Evolutionary conservation across 2,329 filamentous ascomycete species (phyloP).

Genomic region (Trichoderma oligosporum): DNA sequence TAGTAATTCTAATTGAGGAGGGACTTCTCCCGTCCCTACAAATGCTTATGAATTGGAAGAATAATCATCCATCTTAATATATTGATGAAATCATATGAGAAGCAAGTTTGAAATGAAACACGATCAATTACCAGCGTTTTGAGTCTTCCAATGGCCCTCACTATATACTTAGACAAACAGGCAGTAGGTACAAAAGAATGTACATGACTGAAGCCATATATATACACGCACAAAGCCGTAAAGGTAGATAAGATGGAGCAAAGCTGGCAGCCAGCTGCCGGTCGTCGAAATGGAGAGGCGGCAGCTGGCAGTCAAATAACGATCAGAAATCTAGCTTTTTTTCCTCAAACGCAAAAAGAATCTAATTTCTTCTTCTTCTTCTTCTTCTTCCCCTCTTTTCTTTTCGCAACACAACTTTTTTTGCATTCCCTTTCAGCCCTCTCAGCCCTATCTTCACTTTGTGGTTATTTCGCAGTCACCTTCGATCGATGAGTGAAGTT

Average conservation of each 20-base stretch:
- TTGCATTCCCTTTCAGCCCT: background rate
- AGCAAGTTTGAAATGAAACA: background rate
- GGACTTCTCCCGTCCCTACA: background rate
- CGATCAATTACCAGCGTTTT: too few relatives aligned
- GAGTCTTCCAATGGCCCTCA: too few relatives aligned
- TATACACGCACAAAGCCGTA: too few relatives aligned
- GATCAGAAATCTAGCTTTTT: background rate
- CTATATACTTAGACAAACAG: too few relatives aligned
- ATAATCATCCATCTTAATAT: background rate
- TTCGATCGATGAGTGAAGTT: background rate
- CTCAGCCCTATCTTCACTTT: background rate
- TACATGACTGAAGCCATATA: too few relatives aligned
- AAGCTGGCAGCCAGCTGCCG: too few relatives aligned
- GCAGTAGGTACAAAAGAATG: too few relatives aligned
- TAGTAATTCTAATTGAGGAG: constrained; percentile 4
- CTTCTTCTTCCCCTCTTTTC: background rate
- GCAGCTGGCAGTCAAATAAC: background rate
- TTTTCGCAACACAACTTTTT: too few relatives aligned
- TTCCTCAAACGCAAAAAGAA: background rate
- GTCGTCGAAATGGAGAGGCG: too few relatives aligned
- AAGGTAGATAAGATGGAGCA: too few relatives aligned
- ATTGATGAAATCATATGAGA: background rate
- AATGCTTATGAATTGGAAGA: background rate
- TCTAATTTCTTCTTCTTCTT: background rate
- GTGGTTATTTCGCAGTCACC: background rate